Conservation (phyloP, 2,329 filamentous ascomycete genomes). For the Colletotrichum limetticola region DNA sequence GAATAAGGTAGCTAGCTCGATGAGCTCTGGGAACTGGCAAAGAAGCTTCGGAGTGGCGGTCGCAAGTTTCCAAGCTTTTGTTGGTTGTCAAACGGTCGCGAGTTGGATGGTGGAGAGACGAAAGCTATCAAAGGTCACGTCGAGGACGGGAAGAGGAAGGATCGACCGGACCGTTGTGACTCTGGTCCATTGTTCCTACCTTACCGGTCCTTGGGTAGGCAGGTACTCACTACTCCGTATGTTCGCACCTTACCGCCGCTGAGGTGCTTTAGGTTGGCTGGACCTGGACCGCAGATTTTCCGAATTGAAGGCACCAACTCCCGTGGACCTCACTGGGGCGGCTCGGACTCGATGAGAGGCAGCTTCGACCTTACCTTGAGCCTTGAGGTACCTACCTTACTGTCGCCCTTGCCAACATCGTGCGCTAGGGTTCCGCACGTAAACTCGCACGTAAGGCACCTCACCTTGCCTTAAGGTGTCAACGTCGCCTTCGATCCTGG, state of each 20-base stretch:
- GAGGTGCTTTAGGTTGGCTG: background rate
- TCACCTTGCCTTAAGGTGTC: no score
- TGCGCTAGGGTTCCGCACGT: no score
- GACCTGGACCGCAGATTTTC: background rate
- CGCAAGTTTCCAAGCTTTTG: background rate
- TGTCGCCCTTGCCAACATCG: no score
- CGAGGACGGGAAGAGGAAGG: conserved; percentile 1
- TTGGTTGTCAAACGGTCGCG: background rate
- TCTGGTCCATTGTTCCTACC: conserved; percentile 4
- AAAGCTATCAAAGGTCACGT: background rate
- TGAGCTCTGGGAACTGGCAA: background rate
- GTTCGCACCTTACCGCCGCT: background rate
- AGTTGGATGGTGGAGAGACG: background rate
- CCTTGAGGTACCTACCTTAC: no score
- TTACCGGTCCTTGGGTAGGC: background rate
- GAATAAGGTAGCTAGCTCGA: background rate
- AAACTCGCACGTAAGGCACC: no score
- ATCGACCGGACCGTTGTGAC: conserved; percentile 7
- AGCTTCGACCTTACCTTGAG: background rate
- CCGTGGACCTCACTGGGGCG: background rate
- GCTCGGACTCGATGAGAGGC: background rate
- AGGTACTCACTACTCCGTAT: no score
- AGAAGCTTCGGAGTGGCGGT: background rate
- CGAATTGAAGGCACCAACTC: background rate
- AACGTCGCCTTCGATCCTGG: no score